These are phyloP conservation scores for Tephrocybe sp. DNA, from an alignment of 768 basidiomycete species.

Conservation along the genomic window DNA sequence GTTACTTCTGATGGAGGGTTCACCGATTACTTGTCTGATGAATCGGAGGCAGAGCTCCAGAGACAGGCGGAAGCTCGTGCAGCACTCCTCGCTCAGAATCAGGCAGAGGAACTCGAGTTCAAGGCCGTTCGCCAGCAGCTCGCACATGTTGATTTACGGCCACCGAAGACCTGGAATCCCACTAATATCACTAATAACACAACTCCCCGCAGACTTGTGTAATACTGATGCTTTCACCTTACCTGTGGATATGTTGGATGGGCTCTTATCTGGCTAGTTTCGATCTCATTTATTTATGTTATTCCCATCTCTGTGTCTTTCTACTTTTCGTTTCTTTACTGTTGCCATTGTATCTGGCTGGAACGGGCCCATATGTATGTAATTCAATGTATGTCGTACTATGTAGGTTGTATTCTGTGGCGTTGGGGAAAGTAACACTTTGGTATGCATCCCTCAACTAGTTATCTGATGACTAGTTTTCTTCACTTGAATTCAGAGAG, in stretches of 20 bases:
- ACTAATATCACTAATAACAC: constrained; percentile 39
- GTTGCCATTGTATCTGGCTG: constrained; percentile 11
- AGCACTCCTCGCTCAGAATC: constrained; percentile 74
- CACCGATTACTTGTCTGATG: constrained; percentile 89
- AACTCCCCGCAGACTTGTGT: constrained; percentile 19
- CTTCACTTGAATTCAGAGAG: background rate
- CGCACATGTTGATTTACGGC: constrained; percentile 69
- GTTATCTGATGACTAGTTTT: too few relatives aligned
- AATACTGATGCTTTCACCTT: constrained; percentile 1
- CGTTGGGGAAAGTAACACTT: too few relatives aligned
- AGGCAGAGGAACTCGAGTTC: constrained; percentile 80
- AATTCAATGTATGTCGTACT: too few relatives aligned
- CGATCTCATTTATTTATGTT: constrained; percentile 9
- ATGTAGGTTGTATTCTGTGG: too few relatives aligned
- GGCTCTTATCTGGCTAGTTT: constrained; percentile 6
- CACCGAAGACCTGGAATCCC: constrained; percentile 75
- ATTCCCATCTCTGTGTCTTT: background rate
- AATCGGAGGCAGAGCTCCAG: constrained; percentile 88
- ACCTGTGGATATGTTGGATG: constrained; percentile 1
- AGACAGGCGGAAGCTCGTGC: constrained; percentile 83
- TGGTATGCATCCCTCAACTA: too few relatives aligned
- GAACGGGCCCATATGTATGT: too few relatives aligned
- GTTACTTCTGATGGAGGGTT: constrained; percentile 86
- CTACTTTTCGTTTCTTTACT: constrained; percentile 5
- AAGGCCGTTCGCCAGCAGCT: constrained; percentile 79